Percentiles rank a stretch among this genome's conserved stretches.
phyloP scores from a whole-genome alignment of 2,329 filamentous ascomycete genomes.

The Pseudogymnoascus sp. region DNA sequence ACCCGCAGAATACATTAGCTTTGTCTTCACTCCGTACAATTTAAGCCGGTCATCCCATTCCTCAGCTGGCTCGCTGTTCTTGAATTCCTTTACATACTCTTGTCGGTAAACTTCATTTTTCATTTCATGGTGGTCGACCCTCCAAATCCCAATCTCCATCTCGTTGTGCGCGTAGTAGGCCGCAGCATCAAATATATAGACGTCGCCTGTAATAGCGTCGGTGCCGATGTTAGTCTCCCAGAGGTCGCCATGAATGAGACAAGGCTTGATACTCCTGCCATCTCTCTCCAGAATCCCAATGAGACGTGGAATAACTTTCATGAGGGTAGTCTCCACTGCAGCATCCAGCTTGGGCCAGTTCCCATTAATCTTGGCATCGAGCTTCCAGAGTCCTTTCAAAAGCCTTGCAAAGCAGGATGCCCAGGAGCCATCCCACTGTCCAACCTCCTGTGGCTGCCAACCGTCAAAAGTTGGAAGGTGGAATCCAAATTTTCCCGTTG shows the following conservation, averaged over 20 bases:
- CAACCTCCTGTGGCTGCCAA: conserved; percentile 27
- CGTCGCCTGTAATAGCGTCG: conserved; percentile 9
- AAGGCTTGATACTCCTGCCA: conserved; percentile 14
- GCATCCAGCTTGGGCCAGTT: conserved; percentile 19
- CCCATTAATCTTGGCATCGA: conserved; percentile 21
- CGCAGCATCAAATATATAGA: conserved; percentile 18
- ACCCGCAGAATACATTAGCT: neutral
- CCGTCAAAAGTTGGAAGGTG: conserved; percentile 30
- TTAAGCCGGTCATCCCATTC: conserved; percentile 27
- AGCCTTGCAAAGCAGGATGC: conserved; percentile 29
- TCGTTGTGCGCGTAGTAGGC: conserved; percentile 27
- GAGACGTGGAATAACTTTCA: conserved; percentile 17
- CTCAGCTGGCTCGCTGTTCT: conserved; percentile 22
- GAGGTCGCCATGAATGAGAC: conserved; percentile 19
- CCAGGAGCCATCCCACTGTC: conserved; percentile 30
- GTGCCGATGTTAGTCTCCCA: conserved; percentile 18
- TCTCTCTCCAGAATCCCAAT: conserved; percentile 17
- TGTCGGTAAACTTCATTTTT: conserved; percentile 8
- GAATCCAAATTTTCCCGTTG: conserved; percentile 26
- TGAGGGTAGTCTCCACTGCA: conserved; percentile 21
- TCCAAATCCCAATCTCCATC: conserved; percentile 18
- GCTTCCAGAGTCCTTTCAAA: conserved; percentile 24
- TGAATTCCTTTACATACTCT: conserved; percentile 12
- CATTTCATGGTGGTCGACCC: neutral
- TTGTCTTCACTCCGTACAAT: conserved; percentile 19